These are phyloP conservation scores for Mortierella alpina DNA, from an alignment of 192 early-diverging fungal species.

Conservation along the genomic window DNA sequence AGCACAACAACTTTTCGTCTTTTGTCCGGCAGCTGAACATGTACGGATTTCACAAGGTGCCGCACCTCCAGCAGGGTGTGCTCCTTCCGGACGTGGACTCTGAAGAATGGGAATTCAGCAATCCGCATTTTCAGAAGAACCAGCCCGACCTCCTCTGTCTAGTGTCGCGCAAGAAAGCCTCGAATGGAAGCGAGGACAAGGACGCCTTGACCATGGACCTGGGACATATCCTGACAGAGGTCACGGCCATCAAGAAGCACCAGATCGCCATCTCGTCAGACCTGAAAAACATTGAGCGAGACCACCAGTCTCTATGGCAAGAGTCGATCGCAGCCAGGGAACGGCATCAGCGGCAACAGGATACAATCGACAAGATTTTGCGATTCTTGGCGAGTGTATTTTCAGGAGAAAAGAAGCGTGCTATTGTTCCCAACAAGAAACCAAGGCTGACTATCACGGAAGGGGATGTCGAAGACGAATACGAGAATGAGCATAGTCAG, in stretches of 20 bases:
- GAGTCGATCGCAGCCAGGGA: constrained; percentile 81
- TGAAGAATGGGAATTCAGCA: constrained; percentile 93
- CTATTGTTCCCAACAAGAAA: constrained; percentile 62
- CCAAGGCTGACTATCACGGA: constrained; percentile 50
- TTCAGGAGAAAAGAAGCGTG: constrained; percentile 65
- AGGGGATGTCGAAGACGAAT: constrained; percentile 37
- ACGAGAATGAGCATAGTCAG: not conserved
- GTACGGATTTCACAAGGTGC: constrained; percentile 98
- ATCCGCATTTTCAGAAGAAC: constrained; percentile 89
- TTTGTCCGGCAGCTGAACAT: constrained; percentile 95
- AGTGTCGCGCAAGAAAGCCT: constrained; percentile 88
- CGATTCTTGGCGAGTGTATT: constrained; percentile 91
- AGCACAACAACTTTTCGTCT: constrained; percentile 91
- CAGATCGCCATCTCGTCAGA: constrained; percentile 90
- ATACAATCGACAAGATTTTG: constrained; percentile 93
- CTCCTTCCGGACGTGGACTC: constrained; percentile 78
- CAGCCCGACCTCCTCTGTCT: constrained; percentile 90
- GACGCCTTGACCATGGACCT: constrained; percentile 63
- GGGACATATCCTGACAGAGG: constrained; percentile 73
- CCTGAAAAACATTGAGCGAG: constrained; percentile 85
- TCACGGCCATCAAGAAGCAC: constrained; percentile 89
- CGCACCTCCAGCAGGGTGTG: constrained; percentile 92
- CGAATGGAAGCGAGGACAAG: constrained; percentile 44
- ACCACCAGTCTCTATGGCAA: constrained; percentile 91
- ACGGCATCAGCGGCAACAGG: constrained; percentile 87